Conservation (phyloP, 768 basidiomycete species). For the Lactarius sanguifluus region DNA sequence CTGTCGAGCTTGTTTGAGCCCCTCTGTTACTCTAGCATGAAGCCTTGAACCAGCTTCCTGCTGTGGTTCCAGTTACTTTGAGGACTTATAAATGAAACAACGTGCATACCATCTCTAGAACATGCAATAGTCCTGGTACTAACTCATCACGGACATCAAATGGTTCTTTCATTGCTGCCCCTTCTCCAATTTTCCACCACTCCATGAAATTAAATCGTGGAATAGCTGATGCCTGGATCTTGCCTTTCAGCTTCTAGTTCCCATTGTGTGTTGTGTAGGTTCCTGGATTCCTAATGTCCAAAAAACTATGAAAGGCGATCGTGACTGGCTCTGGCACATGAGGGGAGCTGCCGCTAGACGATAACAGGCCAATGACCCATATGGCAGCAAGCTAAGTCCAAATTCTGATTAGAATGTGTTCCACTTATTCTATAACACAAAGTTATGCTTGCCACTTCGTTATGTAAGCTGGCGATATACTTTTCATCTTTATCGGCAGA, state of each 20-base stretch:
- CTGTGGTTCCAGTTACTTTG: no score
- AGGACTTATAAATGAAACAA: no score
- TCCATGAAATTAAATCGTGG: not conserved
- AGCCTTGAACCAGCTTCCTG: no score
- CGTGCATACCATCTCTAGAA: not conserved
- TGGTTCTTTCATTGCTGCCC: not conserved
- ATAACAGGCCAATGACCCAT: not conserved
- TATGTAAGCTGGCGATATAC: not conserved
- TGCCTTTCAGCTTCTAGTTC: not conserved
- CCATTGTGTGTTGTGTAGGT: not conserved
- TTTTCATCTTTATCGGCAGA: not conserved
- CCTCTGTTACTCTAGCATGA: no score
- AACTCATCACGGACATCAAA: not conserved
- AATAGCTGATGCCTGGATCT: not conserved
- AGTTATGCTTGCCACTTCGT: not conserved
- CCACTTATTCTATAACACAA: not conserved
- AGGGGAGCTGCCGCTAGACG: not conserved
- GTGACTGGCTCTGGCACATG: not conserved
- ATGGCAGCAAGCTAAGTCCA: not conserved
- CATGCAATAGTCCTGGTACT: not conserved
- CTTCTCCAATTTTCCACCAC: conserved; percentile 3
- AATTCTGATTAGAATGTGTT: not conserved
- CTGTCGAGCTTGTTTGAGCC: no score
- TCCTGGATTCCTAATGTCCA: not conserved
- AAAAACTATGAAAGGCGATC: not conserved